phyloP scores from a whole-genome alignment of 257 asterid species.

The Marsdenia floribunda region DNA sequence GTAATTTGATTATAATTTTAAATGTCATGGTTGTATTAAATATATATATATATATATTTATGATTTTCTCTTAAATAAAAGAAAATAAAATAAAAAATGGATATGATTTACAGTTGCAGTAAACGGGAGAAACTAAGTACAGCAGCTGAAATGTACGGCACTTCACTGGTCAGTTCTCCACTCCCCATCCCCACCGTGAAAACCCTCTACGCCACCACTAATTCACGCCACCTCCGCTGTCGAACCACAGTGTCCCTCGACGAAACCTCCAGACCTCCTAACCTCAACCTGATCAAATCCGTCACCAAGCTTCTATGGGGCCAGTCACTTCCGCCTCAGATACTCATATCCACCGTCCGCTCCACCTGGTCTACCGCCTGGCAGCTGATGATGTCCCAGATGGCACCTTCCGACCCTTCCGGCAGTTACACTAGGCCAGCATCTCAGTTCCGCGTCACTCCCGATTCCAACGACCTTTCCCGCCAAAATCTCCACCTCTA shows the following conservation, averaged over 20 bases:
- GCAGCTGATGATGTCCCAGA: conserved; percentile 98
- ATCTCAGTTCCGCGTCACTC: conserved; percentile 61
- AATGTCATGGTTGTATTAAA: too few relatives aligned
- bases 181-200: not conserved
- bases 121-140: not conserved
- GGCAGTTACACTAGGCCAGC: conserved; percentile 79
- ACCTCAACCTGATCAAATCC: conserved; percentile 49
- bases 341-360: conserved; percentile 94
- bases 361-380: conserved; percentile 83
- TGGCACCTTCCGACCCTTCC: conserved; percentile 83
- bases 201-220: not conserved
- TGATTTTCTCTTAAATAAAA: too few relatives aligned
- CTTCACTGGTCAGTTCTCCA: conserved; percentile 10
- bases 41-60: too few relatives aligned
- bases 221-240: not conserved
- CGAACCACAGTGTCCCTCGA: conserved; percentile 19
- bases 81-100: too few relatives aligned
- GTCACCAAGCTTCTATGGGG: conserved; percentile 83
- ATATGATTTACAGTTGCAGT: not conserved
- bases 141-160: conserved; percentile 3
- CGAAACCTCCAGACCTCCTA: conserved; percentile 20
- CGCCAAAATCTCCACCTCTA: conserved; percentile 67
- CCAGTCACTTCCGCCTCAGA: conserved; percentile 79
- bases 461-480: conserved; percentile 19
- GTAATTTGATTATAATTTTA: too few relatives aligned